phyloP scores from a whole-genome alignment of 352 stramenopile species.

The Thraustotheca clavata region DNA sequence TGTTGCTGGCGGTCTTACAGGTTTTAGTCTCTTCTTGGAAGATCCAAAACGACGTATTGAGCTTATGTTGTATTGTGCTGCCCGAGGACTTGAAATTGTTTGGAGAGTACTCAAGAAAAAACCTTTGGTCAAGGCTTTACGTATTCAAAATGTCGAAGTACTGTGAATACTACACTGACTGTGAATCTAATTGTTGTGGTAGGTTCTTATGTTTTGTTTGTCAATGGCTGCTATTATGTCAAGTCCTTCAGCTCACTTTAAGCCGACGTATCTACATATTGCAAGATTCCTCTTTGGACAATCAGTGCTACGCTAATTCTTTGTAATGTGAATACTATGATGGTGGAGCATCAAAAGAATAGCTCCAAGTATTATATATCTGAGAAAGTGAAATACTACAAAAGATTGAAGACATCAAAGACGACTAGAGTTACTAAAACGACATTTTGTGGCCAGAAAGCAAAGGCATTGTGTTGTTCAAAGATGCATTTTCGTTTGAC shows the following conservation, averaged over 20 bases:
- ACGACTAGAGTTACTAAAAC: constrained; percentile 8
- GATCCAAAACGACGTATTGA: constrained; percentile 74
- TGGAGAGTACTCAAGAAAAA: constrained; percentile 68
- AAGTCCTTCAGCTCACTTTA: constrained; percentile 67
- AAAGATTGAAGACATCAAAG: not conserved
- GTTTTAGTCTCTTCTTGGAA: constrained; percentile 61
- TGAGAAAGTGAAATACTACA: not conserved
- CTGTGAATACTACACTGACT: constrained; percentile 41
- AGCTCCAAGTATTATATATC: not conserved
- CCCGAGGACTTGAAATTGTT: constrained; percentile 65
- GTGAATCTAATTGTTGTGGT: not conserved
- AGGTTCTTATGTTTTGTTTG: constrained; percentile 75
- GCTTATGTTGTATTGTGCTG: constrained; percentile 78
- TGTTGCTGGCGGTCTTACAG: constrained; percentile 48
- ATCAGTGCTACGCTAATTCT: not conserved
- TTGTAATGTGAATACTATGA: not conserved
- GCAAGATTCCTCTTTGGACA: constrained; percentile 75
- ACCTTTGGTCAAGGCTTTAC: constrained; percentile 35
- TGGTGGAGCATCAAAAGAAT: not conserved
- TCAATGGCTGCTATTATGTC: constrained; percentile 83
- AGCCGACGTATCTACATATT: constrained; percentile 74
- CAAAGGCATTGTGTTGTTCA: not conserved
- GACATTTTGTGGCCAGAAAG: constrained; percentile 13
- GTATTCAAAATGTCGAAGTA: constrained; percentile 28
- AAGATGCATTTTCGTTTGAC: not conserved